Percentiles rank a stretch among this genome's conserved stretches.
Evolutionary conservation across 2,329 filamentous ascomycete genomes (phyloP).

Genomic region (Huntiella decipiens): DNA sequence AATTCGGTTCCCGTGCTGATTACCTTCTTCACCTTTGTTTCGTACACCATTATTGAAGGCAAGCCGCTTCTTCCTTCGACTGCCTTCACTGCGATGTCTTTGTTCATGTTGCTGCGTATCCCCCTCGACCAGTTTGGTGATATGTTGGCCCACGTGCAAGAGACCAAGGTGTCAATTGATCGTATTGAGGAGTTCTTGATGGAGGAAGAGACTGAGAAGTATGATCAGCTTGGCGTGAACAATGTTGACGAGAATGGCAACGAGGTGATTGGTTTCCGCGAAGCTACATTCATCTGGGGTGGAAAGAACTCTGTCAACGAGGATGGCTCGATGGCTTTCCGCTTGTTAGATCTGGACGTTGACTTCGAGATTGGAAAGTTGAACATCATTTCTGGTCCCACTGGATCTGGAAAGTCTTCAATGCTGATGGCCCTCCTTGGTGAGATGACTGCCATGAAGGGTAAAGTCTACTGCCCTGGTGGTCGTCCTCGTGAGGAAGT

Average conservation of each 20-base stretch:
- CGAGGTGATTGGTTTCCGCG: conserved; percentile 63
- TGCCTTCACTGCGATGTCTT: conserved; percentile 86
- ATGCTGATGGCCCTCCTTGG: conserved; percentile 88
- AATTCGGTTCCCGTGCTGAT: conserved; percentile 90
- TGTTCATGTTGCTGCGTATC: conserved; percentile 84
- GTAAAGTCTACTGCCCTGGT: conserved; percentile 68
- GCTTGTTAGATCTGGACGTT: conserved; percentile 64
- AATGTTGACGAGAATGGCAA: conserved; percentile 50
- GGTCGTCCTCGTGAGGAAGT: conserved; percentile 74
- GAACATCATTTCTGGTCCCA: conserved; percentile 84
- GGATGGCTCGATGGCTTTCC: conserved; percentile 56
- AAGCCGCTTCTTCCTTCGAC: conserved; percentile 81
- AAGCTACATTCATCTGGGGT: conserved; percentile 82
- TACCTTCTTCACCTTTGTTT: conserved; percentile 86
- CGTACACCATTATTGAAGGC: conserved; percentile 78
- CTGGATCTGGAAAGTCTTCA: conserved; percentile 88
- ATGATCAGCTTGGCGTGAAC: conserved; percentile 57
- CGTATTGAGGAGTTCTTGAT: conserved; percentile 86
- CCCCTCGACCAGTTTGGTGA: conserved; percentile 91
- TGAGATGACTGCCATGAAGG: conserved; percentile 78
- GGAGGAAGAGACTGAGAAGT: conserved; percentile 94
- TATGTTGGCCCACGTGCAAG: conserved; percentile 96
- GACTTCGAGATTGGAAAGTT: conserved; percentile 71
- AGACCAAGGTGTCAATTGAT: conserved; percentile 90
- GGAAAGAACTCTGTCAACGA: conserved; percentile 40